Evolutionary conservation across 139 green algal species (phyloP).

Genomic region (Coccomyxa sp.): DNA sequence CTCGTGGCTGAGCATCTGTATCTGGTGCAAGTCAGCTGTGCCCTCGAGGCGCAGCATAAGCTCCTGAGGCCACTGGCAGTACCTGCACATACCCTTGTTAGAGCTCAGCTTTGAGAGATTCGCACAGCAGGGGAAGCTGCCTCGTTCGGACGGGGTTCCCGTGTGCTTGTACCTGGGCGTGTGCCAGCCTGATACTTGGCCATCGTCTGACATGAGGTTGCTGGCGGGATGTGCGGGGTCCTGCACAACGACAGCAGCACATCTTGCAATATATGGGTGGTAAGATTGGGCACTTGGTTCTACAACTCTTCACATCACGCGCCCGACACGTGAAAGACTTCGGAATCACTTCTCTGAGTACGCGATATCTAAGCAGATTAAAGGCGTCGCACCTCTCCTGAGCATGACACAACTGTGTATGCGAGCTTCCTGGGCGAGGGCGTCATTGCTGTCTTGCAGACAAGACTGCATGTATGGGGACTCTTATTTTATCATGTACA

Average conservation of each 20-base stretch:
- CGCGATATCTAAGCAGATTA: not conserved
- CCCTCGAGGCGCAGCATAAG: conserved; percentile 67
- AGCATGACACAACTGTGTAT: conserved; percentile 19
- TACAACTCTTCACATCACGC: not conserved
- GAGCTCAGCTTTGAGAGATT: not conserved
- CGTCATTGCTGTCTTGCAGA: not conserved
- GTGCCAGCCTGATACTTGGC: conserved; percentile 81
- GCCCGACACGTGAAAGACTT: not conserved
- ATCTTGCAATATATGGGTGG: not conserved
- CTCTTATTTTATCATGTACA: no score
- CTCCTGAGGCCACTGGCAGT: conserved; percentile 82
- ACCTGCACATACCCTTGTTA: conserved; percentile 35
- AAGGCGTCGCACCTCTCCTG: conserved; percentile 2
- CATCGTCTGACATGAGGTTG: conserved; percentile 74
- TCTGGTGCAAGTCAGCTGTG: conserved; percentile 67
- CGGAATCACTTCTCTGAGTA: not conserved
- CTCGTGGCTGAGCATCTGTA: conserved; percentile 91
- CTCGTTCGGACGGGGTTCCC: no score
- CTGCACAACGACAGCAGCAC: conserved; percentile 28
- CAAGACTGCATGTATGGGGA: no score
- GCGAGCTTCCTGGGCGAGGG: not conserved
- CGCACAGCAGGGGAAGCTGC: not conserved
- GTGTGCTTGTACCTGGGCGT: conserved; percentile 55
- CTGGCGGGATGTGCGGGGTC: conserved; percentile 72
- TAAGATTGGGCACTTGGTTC: not conserved